Conservation (phyloP, 78 protist genomes). For the Dictyostelium intermedium region DNA sequence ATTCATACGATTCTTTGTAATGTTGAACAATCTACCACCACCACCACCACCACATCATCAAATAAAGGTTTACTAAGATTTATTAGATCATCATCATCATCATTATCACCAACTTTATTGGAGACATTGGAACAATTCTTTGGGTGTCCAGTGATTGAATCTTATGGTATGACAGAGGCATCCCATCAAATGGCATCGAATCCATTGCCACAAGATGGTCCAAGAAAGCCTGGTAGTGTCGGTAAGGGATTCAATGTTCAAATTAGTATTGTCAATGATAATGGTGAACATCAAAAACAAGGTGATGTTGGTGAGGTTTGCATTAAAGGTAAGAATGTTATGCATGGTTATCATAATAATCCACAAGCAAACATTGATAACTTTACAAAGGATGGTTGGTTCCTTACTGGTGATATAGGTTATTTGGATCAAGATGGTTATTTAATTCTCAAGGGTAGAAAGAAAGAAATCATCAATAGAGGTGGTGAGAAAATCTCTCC, state of each 20-base stretch:
- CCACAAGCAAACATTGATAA: conserved; percentile 85
- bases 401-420: conserved; percentile 92
- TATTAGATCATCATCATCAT: conserved; percentile 85
- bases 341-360: conserved; percentile 84
- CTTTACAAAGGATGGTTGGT: conserved; percentile 84
- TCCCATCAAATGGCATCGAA: conserved; percentile 91
- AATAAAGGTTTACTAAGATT: conserved; percentile 77
- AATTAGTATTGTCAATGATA: conserved; percentile 62
- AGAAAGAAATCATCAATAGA: conserved; percentile 90
- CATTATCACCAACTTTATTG: conserved; percentile 85
- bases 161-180: conserved; percentile 93
- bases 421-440: conserved; percentile 82
- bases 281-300: conserved; percentile 23
- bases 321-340: conserved; percentile 84
- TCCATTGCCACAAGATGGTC: conserved; percentile 80
- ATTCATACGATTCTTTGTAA: conserved; percentile 86
- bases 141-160: conserved; percentile 90
- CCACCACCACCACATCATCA: not conserved
- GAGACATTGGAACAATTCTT: conserved; percentile 77
- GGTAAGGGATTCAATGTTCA: conserved; percentile 78
- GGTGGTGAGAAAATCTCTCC: conserved; percentile 93
- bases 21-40: not conserved
- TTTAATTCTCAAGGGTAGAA: conserved; percentile 88
- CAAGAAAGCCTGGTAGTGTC: conserved; percentile 82
- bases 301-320: conserved; percentile 89